phyloP scores from a whole-genome alignment of 768 basidiomycete species.

The Hysterangium stoloniferum region DNA sequence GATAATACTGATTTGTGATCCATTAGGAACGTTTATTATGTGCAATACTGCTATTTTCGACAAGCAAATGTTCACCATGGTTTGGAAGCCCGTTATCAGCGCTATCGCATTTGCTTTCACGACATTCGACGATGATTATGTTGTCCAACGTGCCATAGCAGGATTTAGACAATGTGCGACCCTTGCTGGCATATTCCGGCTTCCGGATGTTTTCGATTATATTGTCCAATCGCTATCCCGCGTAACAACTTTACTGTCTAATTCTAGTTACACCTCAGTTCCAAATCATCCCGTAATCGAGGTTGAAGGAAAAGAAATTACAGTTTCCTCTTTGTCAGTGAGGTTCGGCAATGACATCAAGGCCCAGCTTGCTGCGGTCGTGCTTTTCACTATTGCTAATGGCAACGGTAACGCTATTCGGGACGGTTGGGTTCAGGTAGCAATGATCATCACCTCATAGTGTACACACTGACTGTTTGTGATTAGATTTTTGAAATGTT shows the following conservation, averaged over 20 bases:
- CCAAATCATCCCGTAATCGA: conserved; percentile 86
- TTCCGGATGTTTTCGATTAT: conserved; percentile 96
- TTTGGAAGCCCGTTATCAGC: conserved; percentile 91
- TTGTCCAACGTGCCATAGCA: conserved; percentile 88
- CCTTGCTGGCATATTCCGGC: conserved; percentile 76
- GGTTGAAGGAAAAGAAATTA: conserved; percentile 82
- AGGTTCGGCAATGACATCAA: conserved; percentile 93
- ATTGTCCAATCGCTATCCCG: conserved; percentile 89
- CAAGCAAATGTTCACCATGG: conserved; percentile 85
- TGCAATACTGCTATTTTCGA: conserved; percentile 81
- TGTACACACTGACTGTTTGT: background rate
- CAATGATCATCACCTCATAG: background rate
- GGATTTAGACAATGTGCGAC: conserved; percentile 98
- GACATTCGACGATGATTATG: conserved; percentile 93
- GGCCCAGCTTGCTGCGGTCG: conserved; percentile 92
- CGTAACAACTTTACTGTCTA: conserved; percentile 80
- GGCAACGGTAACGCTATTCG: conserved; percentile 90
- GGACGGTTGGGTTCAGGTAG: conserved; percentile 90
- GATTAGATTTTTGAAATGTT: conserved; percentile 95
- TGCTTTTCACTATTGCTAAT: conserved; percentile 95
- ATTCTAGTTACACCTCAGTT: conserved; percentile 58
- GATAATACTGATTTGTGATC: background rate
- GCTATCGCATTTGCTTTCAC: conserved; percentile 94
- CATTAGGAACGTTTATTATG: conserved; percentile 57
- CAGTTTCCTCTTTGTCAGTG: conserved; percentile 87